Evolutionary conservation across 768 basidiomycete genomes (phyloP).

Genomic region (Mycena indigotica): DNA sequence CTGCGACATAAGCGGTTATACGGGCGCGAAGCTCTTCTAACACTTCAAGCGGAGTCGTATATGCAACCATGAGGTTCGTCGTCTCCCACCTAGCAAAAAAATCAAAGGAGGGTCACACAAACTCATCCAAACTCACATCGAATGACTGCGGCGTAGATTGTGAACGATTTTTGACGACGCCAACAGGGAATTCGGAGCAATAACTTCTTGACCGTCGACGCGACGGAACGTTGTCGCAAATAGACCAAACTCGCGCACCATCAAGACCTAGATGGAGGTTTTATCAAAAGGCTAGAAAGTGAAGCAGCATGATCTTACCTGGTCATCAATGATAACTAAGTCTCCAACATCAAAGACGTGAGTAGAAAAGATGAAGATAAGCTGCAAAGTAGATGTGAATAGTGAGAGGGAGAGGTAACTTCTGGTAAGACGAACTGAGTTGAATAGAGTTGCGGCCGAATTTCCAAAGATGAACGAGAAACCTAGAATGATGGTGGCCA

Average conservation of each 20-base stretch:
- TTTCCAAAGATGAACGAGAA: constrained; percentile 87
- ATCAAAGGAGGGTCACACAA: constrained; percentile 26
- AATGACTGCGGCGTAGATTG: constrained; percentile 73
- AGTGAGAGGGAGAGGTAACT: too few species aligned
- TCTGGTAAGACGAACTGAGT: constrained; percentile 51
- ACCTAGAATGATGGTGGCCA: constrained; percentile 78
- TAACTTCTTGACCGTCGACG: constrained; percentile 80
- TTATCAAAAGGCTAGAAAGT: constrained; percentile 1
- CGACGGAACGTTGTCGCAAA: constrained; percentile 79
- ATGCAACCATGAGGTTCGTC: constrained; percentile 64
- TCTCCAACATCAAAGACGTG: constrained; percentile 88
- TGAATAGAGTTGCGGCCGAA: constrained; percentile 76
- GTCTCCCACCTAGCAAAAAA: constrained; percentile 58
- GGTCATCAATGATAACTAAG: constrained; percentile 78
- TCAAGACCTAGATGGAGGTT: constrained; percentile 40
- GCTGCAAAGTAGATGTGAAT: too few species aligned
- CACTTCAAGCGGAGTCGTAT: constrained; percentile 69
- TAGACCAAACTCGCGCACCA: constrained; percentile 77
- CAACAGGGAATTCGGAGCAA: constrained; percentile 75
- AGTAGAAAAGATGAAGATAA: constrained; percentile 84
- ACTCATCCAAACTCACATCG: too few species aligned
- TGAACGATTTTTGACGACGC: constrained; percentile 74
- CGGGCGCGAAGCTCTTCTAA: constrained; percentile 67
- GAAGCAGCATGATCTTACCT: constrained; percentile 36
- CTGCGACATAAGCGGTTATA: constrained; percentile 58